These are phyloP conservation scores for Echeveria elegans DNA, from an alignment of 164 flowering plant genomes.

Conservation along the genomic window DNA sequence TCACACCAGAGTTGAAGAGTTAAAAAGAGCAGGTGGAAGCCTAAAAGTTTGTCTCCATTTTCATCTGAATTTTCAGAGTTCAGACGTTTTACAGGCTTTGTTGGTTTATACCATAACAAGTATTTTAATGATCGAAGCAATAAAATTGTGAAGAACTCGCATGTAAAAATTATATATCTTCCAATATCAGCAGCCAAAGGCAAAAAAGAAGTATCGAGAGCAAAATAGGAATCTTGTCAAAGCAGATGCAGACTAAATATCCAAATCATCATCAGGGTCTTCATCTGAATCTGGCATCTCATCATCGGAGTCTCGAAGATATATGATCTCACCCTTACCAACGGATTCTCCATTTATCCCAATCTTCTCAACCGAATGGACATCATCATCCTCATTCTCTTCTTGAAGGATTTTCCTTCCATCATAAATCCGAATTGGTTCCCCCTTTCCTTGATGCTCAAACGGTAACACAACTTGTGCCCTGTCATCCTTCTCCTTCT, in stretches of 20 bases:
- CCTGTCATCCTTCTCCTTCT: constrained; percentile 68
- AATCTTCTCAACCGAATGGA: constrained; percentile 17
- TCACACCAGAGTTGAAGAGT: no score
- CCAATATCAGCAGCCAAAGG: neutral
- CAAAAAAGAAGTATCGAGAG: neutral
- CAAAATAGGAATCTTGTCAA: neutral
- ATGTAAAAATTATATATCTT: no score
- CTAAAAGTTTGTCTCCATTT: no score
- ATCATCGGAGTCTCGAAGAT: constrained; percentile 92
- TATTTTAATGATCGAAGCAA: no score
- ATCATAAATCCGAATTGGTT: constrained; percentile 66
- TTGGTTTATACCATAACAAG: no score
- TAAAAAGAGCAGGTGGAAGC: no score
- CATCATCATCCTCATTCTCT: constrained; percentile 26
- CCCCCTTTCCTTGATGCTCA: constrained; percentile 88
- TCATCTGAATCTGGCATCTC: constrained; percentile 94
- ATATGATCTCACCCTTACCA: constrained; percentile 74
- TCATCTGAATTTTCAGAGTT: no score
- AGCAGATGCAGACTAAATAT: constrained; percentile 31
- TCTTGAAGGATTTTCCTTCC: constrained; percentile 49
- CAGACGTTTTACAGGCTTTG: no score
- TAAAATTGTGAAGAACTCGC: no score
- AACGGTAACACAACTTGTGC: constrained; percentile 91
- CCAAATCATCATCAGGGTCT: constrained; percentile 99
- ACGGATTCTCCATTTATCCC: constrained; percentile 18